Evolutionary conservation across 768 basidiomycete genomes (phyloP), one percentile per base, ranked within the genome.

Genomic region (Chalciporus piperatus): DNA sequence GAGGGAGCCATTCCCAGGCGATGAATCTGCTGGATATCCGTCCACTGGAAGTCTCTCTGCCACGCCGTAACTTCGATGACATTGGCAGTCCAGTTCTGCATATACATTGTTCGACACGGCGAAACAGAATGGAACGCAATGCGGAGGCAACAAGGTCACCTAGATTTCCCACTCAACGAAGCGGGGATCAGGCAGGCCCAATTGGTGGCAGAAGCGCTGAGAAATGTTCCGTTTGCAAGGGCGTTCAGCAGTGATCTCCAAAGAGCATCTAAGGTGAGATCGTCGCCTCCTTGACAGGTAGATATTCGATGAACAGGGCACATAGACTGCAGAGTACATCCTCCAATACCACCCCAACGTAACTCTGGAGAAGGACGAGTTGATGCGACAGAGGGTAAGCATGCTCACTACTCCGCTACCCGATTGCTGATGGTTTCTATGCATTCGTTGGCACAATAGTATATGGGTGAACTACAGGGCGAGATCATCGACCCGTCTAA

Each of bases 71-170:
- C 49, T 45, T 22, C 48, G 37, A 63, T 69, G 57, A 53, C n/a
- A n/a, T n/a, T n/a, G n/a, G n/a, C 72, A 63, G 52, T 63, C 48
- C 60, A 71, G 23, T 75, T 76, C 22, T 73, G 74, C 47, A 57
- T 90, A 41, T 87, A 84, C 63, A 70, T 89, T 55, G 76, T 89
- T 43, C 82, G 89, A 39, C 89, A 92, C 58, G 89, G 87, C 17
- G 87, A 92, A 72, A 92, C 89, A 22, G 76, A 82, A 38, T 83
- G 78, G 61, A 91, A 91, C 67, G 69, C 73, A 47, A 67, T 71
- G 6, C 72, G 74, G 22, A 80, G 87, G 50, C 77, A 89, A 41
- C 89, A 92, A 72, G 90, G 90, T 37, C 90, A 92, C 9, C 59
- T 81, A 49, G 85, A 92, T 68, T 83, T 83, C 7, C 56, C 66